Base-by-base conservation (phyloP, 2,329 filamentous ascomycete species). In the Eutypa lata region DNA sequence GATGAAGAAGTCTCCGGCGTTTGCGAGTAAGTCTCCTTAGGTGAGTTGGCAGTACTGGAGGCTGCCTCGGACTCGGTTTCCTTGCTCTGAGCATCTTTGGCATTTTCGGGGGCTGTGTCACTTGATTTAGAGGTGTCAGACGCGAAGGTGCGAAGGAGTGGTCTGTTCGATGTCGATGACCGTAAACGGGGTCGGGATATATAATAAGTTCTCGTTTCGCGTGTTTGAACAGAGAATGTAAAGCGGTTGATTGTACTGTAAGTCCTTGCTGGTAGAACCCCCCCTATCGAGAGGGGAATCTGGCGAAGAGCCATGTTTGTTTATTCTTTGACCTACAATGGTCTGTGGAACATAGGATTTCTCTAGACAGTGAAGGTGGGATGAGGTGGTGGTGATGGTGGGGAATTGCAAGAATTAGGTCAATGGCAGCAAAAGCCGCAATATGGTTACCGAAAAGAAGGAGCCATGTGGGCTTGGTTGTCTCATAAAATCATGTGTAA, bases 361-460 rank as follows among this genome's bases (percentile, higher is more conserved):
- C n/a, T 10, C 14, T 46, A 28, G 52, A 45, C 40, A 47, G 22
- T 24, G 47, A n/a, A n/a, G 50, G 35, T 19, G 46, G 14, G 40
- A 21, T 44, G 48, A 35, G 7, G 18, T 22, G 33, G 22, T 24
- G 47, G 47, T 56, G 52, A 26, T 52, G 52, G 52, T 55, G 50
- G 49, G 8, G 38, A 38, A 38, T 48, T 43, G 26, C 40, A 38
- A 46, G 21, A 38, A 44, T n/a, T 19, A 21, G n/a, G 35, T 47
- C 31, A 51, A 53, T 52, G 54, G 61, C 61, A 65, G 61, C 62
- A 55, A 56, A 61, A 56, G 65, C 63, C 57, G 65, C 59, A 56
- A 53, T 59, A 45, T 31, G 60, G 57, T 62, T 61, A 66, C 53
- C 56, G 61, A 47, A 48, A 47, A 50, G 52, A 54, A 47, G 49